Evolutionary conservation across 345 rosid genomes (phyloP).

Genomic region (Arabidopsis suecica): DNA sequence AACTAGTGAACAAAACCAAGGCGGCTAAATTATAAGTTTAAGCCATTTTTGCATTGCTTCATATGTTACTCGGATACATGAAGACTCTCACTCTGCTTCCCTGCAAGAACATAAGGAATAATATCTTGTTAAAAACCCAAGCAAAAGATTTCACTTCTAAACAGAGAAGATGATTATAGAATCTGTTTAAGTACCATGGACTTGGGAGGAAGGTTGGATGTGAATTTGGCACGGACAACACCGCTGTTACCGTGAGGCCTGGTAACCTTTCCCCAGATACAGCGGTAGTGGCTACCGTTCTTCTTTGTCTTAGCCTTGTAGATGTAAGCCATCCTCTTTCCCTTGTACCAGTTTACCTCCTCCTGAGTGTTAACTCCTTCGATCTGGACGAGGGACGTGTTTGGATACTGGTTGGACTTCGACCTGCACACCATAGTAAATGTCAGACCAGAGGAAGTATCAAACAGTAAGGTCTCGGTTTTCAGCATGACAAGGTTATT

Average conservation of each 20-base stretch:
- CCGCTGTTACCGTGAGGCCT: slow-evolving; percentile 81
- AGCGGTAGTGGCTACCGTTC: slow-evolving; percentile 58
- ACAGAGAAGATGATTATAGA: background rate
- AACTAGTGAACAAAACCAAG: slow-evolving; percentile 39
- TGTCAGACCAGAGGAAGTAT: slow-evolving; percentile 11
- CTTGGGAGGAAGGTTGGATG: slow-evolving; percentile 71
- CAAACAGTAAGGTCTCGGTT: background rate
- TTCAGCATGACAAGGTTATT: background rate
- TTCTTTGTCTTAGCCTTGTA: slow-evolving; percentile 67
- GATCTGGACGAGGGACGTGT: slow-evolving; percentile 66
- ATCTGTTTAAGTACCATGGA: slow-evolving; percentile 55
- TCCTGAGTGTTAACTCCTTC: slow-evolving; percentile 71
- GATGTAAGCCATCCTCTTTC: slow-evolving; percentile 62
- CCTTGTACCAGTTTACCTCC: slow-evolving; percentile 62
- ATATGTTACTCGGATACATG: slow-evolving; percentile 62
- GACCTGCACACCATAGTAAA: slow-evolving; percentile 48
- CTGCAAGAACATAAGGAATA: slow-evolving; percentile 32
- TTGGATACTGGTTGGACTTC: slow-evolving; percentile 77
- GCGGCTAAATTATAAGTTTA: slow-evolving; percentile 34
- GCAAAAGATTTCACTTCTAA: background rate
- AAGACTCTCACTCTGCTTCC: slow-evolving; percentile 64
- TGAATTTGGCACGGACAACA: slow-evolving; percentile 74
- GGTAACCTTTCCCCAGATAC: slow-evolving; percentile 70
- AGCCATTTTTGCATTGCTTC: slow-evolving; percentile 33
- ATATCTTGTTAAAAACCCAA: background rate